These are phyloP conservation scores for Blastobotrys arbuscula DNA, from an alignment of 1,139 yeast species.

Conservation along the genomic window DNA sequence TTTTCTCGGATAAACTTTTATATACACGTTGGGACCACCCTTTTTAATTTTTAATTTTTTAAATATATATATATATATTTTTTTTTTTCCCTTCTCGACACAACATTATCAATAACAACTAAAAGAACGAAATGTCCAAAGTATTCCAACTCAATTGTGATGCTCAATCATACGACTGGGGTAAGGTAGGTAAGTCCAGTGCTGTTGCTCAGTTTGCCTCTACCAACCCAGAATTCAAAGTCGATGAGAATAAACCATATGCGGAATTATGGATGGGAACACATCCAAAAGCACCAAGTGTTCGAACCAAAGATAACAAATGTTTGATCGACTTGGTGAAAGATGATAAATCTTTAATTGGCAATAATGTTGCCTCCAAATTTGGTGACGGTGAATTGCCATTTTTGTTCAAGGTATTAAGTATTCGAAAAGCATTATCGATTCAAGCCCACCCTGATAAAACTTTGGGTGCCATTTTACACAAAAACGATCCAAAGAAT, in stretches of 20 bases:
- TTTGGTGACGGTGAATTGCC: constrained; percentile 80
- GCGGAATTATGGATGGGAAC: constrained; percentile 94
- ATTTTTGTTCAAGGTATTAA: constrained; percentile 85
- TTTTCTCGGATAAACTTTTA: too few species aligned
- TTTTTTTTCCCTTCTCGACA: too few species aligned
- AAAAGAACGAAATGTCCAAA: too few species aligned
- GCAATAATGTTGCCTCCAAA: constrained; percentile 51
- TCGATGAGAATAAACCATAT: constrained; percentile 61
- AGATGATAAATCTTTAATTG: constrained; percentile 53
- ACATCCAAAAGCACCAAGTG: constrained; percentile 89
- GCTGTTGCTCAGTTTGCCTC: constrained; percentile 80
- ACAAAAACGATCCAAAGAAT: constrained; percentile 77
- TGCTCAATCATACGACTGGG: constrained; percentile 44
- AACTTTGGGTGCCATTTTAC: constrained; percentile 67
- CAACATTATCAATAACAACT: too few species aligned
- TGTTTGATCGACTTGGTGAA: constrained; percentile 61
- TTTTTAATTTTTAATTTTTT: too few species aligned
- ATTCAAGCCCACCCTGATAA: constrained; percentile 99
- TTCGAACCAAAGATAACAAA: constrained; percentile 47
- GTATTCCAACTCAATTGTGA: constrained; percentile 35
- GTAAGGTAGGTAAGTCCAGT: constrained; percentile 60
- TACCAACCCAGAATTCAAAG: constrained; percentile 53
- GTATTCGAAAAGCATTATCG: constrained; percentile 85
- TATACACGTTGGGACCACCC: background rate
- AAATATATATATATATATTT: too few species aligned